Evolutionary conservation across 139 green algal genomes (phyloP).

Genomic region (Coelastrella sp.): DNA sequence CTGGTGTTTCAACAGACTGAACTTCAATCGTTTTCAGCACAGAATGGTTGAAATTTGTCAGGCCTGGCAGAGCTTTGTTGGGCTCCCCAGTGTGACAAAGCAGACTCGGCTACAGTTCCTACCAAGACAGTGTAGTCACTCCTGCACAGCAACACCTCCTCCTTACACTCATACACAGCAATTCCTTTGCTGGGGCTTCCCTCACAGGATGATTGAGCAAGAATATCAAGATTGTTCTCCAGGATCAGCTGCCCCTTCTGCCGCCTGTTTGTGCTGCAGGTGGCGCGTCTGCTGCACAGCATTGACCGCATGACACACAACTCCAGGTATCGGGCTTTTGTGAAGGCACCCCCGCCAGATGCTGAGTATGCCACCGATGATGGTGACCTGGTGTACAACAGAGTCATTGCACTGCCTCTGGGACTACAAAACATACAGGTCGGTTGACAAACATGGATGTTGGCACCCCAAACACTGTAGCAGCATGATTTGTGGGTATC

Average conservation of each 20-base stretch:
- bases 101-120: too few species aligned
- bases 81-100: too few species aligned
- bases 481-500: not conserved
- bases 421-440: conserved; percentile 48
- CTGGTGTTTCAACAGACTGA: not conserved
- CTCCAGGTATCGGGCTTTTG: not conserved
- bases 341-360: not conserved
- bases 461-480: too few species aligned
- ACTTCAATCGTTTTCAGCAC: too few species aligned
- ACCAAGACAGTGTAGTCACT: too few species aligned
- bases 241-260: not conserved
- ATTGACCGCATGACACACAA: not conserved
- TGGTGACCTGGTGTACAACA: conserved; percentile 44
- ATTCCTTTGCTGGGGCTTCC: not conserved
- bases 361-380: not conserved
- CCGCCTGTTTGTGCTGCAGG: not conserved
- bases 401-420: conserved; percentile 62
- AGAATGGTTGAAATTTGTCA: too few species aligned
- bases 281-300: not conserved
- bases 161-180: too few species aligned
- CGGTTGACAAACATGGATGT: not conserved
- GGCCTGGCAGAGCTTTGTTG: too few species aligned
- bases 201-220: not conserved
- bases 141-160: too few species aligned
- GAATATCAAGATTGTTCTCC: not conserved